phyloP scores from a whole-genome alignment of 2,329 filamentous ascomycete genomes.

The Gaeumannomyces tritici region DNA sequence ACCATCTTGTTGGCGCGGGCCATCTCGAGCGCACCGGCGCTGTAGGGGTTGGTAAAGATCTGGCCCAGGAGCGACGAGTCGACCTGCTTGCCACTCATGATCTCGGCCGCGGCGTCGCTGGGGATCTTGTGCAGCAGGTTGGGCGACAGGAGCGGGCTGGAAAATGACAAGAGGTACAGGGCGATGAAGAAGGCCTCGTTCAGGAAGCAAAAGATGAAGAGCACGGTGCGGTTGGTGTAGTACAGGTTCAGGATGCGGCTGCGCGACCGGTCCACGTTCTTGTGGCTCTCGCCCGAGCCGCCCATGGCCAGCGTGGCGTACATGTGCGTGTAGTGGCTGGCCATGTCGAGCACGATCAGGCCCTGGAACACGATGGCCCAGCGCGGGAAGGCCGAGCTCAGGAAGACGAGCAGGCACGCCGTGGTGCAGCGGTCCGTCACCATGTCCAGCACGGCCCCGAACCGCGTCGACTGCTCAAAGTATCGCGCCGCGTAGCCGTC shows the following conservation, averaged over 20 bases:
- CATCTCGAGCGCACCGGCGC: conserved; percentile 83
- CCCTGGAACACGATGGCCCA: conserved; percentile 93
- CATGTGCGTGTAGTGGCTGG: conserved; percentile 99
- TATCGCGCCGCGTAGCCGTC: conserved; percentile 86
- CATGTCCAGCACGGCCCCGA: conserved; percentile 97
- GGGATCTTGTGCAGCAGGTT: conserved; percentile 62
- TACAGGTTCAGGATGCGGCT: conserved; percentile 90
- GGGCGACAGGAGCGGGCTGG: conserved; percentile 78
- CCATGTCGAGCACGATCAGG: conserved; percentile 83
- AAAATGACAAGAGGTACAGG: conserved; percentile 95
- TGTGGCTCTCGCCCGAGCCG: conserved; percentile 73
- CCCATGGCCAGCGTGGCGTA: conserved; percentile 88
- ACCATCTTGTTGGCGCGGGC: conserved; percentile 92
- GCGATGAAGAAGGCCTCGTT: conserved; percentile 99
- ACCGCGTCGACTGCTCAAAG: conserved; percentile 88
- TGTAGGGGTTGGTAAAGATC: conserved; percentile 83
- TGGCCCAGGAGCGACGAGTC: conserved; percentile 60
- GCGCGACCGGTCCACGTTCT: conserved; percentile 80
- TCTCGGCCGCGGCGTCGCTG: conserved; percentile 37
- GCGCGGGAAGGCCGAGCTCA: conserved; percentile 87
- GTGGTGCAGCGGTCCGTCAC: conserved; percentile 97
- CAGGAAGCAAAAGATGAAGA: conserved; percentile 81
- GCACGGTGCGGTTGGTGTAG: conserved; percentile 92
- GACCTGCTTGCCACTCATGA: conserved; percentile 57
- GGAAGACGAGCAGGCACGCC: conserved; percentile 85